Conservation (phyloP, 2,329 filamentous ascomycete genomes). For the Camptophora hylomeconis region DNA sequence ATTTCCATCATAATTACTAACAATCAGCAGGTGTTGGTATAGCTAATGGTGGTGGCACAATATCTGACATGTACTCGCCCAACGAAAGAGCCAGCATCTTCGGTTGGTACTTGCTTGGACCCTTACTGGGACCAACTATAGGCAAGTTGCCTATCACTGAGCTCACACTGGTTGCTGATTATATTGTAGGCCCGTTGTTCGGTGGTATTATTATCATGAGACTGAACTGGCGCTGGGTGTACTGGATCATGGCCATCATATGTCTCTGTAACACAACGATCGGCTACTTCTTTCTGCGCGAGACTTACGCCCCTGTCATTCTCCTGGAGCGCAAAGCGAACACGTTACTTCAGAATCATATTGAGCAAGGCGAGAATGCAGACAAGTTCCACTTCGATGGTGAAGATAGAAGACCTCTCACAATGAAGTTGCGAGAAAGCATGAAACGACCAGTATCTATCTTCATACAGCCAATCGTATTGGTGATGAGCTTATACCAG, state of each 20-base stretch:
- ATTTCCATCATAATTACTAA: slow-evolving; percentile 32
- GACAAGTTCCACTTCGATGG: slow-evolving; percentile 11
- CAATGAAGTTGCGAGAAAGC: slow-evolving; percentile 26
- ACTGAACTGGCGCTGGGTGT: slow-evolving; percentile 36
- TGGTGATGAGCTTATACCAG: slow-evolving; percentile 37
- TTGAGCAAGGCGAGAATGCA: slow-evolving; percentile 1
- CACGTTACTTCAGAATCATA: slow-evolving; percentile 29
- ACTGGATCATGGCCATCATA: slow-evolving; percentile 26
- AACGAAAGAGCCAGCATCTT: slow-evolving; percentile 13
- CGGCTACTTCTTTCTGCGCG: slow-evolving; percentile 44
- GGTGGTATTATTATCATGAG: slow-evolving; percentile 36
- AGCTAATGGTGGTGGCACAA: slow-evolving; percentile 15
- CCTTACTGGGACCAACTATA: slow-evolving; percentile 10
- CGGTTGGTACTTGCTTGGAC: slow-evolving; percentile 14
- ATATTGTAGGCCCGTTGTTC: slow-evolving; percentile 13
- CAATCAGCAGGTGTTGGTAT: slow-evolving; percentile 11
- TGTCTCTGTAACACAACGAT: slow-evolving; percentile 40
- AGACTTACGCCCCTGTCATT: slow-evolving; percentile 46
- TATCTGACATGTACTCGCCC: slow-evolving; percentile 15
- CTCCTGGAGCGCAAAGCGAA: slow-evolving; percentile 43
- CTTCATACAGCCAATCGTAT: slow-evolving; percentile 44
- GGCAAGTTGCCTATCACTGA: not conserved
- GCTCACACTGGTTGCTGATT: not conserved
- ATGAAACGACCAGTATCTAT: slow-evolving; percentile 43
- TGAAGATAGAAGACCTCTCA: slow-evolving; percentile 12